Base-by-base conservation (phyloP, 192 early-diverging fungal species). In the Podila clonocystis region DNA sequence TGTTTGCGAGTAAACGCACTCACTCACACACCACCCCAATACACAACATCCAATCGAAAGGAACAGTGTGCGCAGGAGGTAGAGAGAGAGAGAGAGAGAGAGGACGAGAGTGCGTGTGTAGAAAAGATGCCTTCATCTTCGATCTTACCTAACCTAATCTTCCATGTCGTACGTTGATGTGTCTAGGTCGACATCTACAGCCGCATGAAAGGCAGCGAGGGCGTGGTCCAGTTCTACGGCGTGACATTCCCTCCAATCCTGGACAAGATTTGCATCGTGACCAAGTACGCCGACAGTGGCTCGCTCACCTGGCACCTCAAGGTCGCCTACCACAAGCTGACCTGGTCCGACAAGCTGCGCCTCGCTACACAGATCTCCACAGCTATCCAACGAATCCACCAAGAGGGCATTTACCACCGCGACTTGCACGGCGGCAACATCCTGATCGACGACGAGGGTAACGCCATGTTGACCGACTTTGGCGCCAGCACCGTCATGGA, bases 351-450 rank as follows among this genome's bases (percentile, higher is more conserved):
- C 45, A 82, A 78, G 52, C 75, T 72, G 15, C 67, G 72, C n/a
- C 50, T 85, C 19, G 74, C 58, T 3, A 72, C 68, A 5, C 79
- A 85, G n/a, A 85, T 82, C 30, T 50, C 75, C 3, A 20, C 31
- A 0, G 79, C 68, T 13, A 74, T 82, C 29, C 36, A 63, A n/a
- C 62, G 52, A 26, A 68, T 85, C 17, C 84, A 85, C 24, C 33
- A 74, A 13, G 68, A 74, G 41, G 72, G 71, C 9, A 65, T 85
- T 29, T 74, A 71, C n/a, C 84, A 85, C 45, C 70, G 64, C 26
- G 76, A 85, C 60, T 50, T 85, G 34, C 77, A 80, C 49, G 77
- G 77, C 33, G 77, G 77, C 33, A 80, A 80, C 34, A 80, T 80
- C 50, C 36, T 80, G 20, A 80, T 80, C 30, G 70, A 73, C 31